Base-by-base conservation (phyloP, 1,284 basidiomycete genomes). In the Afroboletus lepidellus region DNA sequence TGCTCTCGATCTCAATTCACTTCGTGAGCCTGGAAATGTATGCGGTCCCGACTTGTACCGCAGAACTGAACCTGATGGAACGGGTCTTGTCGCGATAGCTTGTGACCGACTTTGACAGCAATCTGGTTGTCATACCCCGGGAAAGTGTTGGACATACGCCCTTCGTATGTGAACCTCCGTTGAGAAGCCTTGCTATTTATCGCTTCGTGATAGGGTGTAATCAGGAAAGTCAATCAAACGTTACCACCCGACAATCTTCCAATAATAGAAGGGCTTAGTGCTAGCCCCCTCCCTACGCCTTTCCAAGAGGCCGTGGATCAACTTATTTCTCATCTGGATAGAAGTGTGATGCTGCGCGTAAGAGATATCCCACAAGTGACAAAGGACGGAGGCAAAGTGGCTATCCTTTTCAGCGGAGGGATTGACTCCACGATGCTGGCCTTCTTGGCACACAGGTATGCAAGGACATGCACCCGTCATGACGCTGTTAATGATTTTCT, bases 351-450 rank as follows among this genome's bases (percentile, higher is more conserved):
- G 71, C 69, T 83, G 32, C 78, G 75, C 6, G 83, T 89, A n/a
- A 72, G 67, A 30, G 71, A 83, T 61, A 84, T 91, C 16, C 76
- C 79, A 3, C 67, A 63, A 41, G 58, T 57, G 76, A 79, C 57
- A 7, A 55, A 51, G 24, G 36, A 48, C 5, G 50, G 61, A 47
- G 73, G 72, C 3, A 65, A 85, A 51, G 77, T 97, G 0, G 94
- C 90, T 3, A 77, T 99, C 8, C 78, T 99, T 5, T 99, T 99
- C 69, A 98, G 94, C 20, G 96, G 96, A 23, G 96, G 96, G 0
- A 90, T 99, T 30, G 96, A 99, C 66, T 98, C 89, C 16, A 88
- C 94, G 0, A 76, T 93, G 23, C 63, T 98, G 2, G 86, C 94
- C 0, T 86, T 83, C 57, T 73, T 98, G 0, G 87, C 92, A 0